phyloP scores from a whole-genome alignment of 768 basidiomycete genomes.

The Dentipellis sp. region DNA sequence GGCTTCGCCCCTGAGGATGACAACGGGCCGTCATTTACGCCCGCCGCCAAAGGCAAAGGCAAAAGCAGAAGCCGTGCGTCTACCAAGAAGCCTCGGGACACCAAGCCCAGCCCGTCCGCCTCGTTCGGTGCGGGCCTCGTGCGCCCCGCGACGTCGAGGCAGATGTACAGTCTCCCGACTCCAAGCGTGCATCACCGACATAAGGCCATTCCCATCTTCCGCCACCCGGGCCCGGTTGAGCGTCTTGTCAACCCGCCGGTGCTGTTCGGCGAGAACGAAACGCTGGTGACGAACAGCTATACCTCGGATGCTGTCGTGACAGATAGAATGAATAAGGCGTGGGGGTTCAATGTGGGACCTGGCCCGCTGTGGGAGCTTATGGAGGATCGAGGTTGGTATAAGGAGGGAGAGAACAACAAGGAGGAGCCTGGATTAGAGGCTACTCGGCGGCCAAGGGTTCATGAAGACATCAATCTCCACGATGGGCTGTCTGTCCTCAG shows the following conservation, averaged over 20 bases:
- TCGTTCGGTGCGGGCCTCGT: slow-evolving; percentile 15
- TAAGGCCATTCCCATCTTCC: slow-evolving; percentile 52
- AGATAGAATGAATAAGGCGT: slow-evolving; percentile 56
- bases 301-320: slow-evolving; percentile 37
- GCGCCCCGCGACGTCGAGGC: slow-evolving; percentile 31
- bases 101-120: not conserved
- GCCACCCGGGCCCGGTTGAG: slow-evolving; percentile 41
- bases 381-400: slow-evolving; percentile 75
- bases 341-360: slow-evolving; percentile 65
- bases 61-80: not conserved
- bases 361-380: slow-evolving; percentile 74
- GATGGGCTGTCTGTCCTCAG: slow-evolving; percentile 37
- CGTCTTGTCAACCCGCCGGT: slow-evolving; percentile 42
- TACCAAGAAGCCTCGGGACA: not conserved
- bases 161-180: slow-evolving; percentile 51
- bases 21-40: slow-evolving; percentile 1
- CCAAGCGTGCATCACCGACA: slow-evolving; percentile 70
- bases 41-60: not conserved
- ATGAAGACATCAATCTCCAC: slow-evolving; percentile 33
- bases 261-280: slow-evolving; percentile 36
- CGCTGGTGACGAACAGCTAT: slow-evolving; percentile 46
- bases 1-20: slow-evolving; percentile 12
- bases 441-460: slow-evolving; percentile 50
- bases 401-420: slow-evolving; percentile 36
- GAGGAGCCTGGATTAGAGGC: slow-evolving; percentile 33